Evolutionary conservation across 345 rosid species (phyloP).

Genomic region (Sonneratia caseolaris): DNA sequence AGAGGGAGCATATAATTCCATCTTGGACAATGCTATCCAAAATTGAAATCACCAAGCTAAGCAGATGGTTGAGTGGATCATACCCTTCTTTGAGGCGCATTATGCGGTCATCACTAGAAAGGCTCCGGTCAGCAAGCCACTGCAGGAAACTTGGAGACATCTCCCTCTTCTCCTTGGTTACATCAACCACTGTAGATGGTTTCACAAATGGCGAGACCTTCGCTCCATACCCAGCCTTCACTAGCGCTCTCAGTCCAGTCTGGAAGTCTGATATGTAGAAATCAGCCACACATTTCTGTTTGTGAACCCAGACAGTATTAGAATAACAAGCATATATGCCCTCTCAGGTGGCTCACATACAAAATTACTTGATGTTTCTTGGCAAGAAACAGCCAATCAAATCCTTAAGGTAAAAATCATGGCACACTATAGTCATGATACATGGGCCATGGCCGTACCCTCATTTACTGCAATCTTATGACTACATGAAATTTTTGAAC

Average conservation of each 20-base stretch:
- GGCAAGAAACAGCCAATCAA: neutral
- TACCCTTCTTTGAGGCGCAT: constrained; percentile 97
- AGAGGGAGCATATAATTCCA: neutral
- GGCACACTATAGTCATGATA: no score
- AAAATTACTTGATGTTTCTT: no score
- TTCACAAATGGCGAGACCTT: constrained; percentile 76
- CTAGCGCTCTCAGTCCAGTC: constrained; percentile 81
- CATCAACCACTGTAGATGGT: constrained; percentile 58
- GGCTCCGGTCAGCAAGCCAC: constrained; percentile 73
- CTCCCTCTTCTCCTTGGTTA: constrained; percentile 46
- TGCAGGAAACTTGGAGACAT: constrained; percentile 64
- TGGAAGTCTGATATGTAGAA: constrained; percentile 92
- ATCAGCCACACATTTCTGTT: constrained; percentile 77
- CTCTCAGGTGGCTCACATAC: neutral
- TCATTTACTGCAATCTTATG: no score
- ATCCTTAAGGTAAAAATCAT: neutral
- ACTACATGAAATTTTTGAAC: no score
- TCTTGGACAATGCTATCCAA: neutral
- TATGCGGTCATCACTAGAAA: constrained; percentile 50
- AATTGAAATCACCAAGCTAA: neutral
- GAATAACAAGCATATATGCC: neutral
- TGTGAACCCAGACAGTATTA: constrained; percentile 5
- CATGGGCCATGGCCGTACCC: no score
- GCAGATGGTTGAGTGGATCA: neutral
- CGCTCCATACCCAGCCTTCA: constrained; percentile 87